Evolutionary conservation across 352 stramenopile genomes (phyloP), one percentile per base, ranked within the genome.

Genomic region (Thraustotheca clavata): DNA sequence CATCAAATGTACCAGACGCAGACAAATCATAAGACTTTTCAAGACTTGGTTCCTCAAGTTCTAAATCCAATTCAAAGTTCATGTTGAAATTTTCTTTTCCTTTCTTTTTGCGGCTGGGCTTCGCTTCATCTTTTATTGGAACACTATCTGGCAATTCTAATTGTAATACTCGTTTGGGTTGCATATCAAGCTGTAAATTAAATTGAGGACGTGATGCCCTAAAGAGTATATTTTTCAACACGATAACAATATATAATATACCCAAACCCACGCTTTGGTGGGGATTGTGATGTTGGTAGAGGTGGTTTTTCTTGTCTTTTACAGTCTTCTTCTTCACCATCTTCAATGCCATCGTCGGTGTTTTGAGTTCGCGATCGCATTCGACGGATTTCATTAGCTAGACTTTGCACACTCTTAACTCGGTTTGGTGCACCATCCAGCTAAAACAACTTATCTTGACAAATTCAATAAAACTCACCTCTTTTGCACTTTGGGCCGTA

Each of bases 1-100:
- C 80, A 41, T 93, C 81, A 60, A 93, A 91, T 0, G 83, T 93
- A 0, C 83, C 83, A 0, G 81, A 93, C 14, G 81, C 81, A 4
- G 83, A 89, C 43, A 93, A 68, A 62, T 91, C 82, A 46, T 87
- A 93, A 14, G 83, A 91, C 38, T 81, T 79, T 47, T 93, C 78
- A 34, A 91, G 43, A n/a, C 65, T 73, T 61, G 85, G 71, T 0
- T 80, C 74, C 5, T 73, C 81, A 36, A 76, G 73, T 16, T 89
- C 77, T 22, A 92, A 54, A 62, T 92, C 80, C 6, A 92, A 47
- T 49, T 89, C 76, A 59, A 91, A 89, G 55, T 85, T 82, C 1
- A 74, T 60, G 0, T 79, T 80, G 3, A 90, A 73, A 0, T 82
- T 79, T 39, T 89, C 89, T 89, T 89, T 9, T 80, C 80, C 68